Percentiles rank a stretch among this genome's conserved stretches.
Conservation (phyloP, 371 early-diverging fungal species). For the Blastocladiella emersonii region DNA sequence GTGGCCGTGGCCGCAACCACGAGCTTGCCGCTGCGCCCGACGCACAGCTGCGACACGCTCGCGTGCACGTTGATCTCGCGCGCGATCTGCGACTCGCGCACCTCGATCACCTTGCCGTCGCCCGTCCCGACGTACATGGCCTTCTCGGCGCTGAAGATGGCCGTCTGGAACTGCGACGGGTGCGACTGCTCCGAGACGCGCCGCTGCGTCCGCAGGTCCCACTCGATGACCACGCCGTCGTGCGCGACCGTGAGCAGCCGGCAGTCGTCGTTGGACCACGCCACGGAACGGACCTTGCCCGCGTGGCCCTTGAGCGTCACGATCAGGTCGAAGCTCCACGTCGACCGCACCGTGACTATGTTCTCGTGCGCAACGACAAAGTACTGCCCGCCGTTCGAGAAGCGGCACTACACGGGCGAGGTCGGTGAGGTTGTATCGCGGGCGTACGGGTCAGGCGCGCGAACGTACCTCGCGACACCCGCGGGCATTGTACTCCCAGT, state of each 20-base stretch:
- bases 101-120: conserved; percentile 19
- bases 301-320: conserved; percentile 9
- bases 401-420: conserved; percentile 6
- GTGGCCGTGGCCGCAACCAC: conserved; percentile 27
- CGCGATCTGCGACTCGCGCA: conserved; percentile 31
- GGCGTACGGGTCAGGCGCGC: neutral
- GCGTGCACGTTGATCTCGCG: conserved; percentile 20
- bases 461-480: conserved; percentile 32
- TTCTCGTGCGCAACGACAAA: conserved; percentile 38
- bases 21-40: conserved; percentile 30
- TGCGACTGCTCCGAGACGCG: neutral
- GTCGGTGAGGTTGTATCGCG: no score
- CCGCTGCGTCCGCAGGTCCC: conserved; percentile 13
- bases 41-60: conserved; percentile 24
- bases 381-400: conserved; percentile 25
- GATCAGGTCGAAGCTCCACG: conserved; percentile 34
- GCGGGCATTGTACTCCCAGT: conserved; percentile 31
- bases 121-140: neutral
- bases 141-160: neutral
- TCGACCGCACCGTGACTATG: conserved; percentile 24
- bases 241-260: conserved; percentile 18
- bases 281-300: conserved; percentile 8
- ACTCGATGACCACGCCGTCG: conserved; percentile 38
- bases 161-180: neutral
- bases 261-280: conserved; percentile 10